A percentile compares a stretch with the other conserved stretches of the same genome.
phyloP scores from a whole-genome alignment of 169 alveolate genomes.

The Cryptosporidium meleagridis region DNA sequence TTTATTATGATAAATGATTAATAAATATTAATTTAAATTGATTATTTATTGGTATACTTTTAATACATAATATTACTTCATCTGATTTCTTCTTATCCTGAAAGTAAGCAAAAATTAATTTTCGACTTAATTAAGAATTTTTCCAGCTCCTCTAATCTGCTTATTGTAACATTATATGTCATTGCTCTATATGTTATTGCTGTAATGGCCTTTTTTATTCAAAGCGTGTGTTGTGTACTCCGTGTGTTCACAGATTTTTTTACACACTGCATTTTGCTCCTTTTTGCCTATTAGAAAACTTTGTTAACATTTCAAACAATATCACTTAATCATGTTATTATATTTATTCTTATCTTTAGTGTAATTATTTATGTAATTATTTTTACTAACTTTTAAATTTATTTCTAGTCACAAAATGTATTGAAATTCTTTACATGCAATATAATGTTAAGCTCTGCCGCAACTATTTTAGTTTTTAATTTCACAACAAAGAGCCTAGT shows the following conservation, averaged over 20 bases:
- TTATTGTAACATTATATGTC: background rate
- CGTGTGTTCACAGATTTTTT: slow-evolving; percentile 9
- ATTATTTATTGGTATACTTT: background rate
- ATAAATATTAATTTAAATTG: background rate
- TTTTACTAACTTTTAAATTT: too few relatives aligned
- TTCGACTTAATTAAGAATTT: background rate
- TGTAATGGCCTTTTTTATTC: background rate
- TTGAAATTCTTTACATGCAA: background rate
- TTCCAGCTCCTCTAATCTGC: background rate
- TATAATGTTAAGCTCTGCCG: too few relatives aligned
- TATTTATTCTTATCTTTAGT: background rate
- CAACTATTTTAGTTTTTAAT: background rate
- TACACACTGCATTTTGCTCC: slow-evolving; percentile 28
- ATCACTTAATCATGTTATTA: too few relatives aligned
- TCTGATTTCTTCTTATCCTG: background rate
- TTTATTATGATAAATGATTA: background rate
- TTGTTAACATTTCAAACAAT: background rate
- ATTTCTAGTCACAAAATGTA: background rate
- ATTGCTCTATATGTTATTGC: background rate
- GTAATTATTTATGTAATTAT: too few relatives aligned
- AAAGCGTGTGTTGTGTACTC: slow-evolving; percentile 26
- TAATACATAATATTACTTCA: slow-evolving; percentile 7
- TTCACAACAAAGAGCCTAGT: too few relatives aligned
- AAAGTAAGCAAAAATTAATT: background rate
- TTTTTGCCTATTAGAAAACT: background rate